Conservation (phyloP, 2,329 filamentous ascomycete species). For the Pseudocercospora eumusae region DNA sequence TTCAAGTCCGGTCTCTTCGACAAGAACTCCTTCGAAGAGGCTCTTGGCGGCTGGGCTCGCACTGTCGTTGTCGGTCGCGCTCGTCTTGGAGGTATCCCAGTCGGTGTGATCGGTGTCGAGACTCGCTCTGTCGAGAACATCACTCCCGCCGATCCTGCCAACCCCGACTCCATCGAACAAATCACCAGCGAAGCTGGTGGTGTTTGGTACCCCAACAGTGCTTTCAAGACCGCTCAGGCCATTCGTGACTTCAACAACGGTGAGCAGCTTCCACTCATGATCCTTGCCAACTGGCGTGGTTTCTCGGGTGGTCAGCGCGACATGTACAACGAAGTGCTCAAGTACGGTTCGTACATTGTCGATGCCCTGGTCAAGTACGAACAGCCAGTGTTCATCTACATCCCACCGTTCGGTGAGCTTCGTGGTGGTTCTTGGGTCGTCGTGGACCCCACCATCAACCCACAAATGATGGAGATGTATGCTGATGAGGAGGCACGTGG, state of each 20-base stretch:
- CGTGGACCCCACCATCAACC: slow-evolving; percentile 97
- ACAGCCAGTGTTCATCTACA: slow-evolving; percentile 98
- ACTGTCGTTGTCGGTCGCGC: slow-evolving; percentile 96
- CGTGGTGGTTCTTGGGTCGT: slow-evolving; percentile 99
- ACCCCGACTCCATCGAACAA: slow-evolving; percentile 97
- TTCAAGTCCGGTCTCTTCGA: slow-evolving; percentile 94
- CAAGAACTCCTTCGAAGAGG: slow-evolving; percentile 93
- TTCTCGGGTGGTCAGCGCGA: slow-evolving; percentile 99
- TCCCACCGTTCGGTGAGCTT: slow-evolving; percentile 92
- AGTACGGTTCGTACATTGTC: slow-evolving; percentile 99
- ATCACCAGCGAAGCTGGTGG: slow-evolving; percentile 92
- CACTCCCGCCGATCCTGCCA: slow-evolving; percentile 93
- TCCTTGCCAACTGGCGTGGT: slow-evolving; percentile 99
- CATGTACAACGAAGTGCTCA: slow-evolving; percentile 99
- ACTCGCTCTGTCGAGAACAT: slow-evolving; percentile 95
- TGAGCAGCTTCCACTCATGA: slow-evolving; percentile 97
- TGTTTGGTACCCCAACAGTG: slow-evolving; percentile 99
- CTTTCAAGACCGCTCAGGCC: slow-evolving; percentile 98
- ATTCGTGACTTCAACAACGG: slow-evolving; percentile 99
- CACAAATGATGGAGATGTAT: slow-evolving; percentile 98
- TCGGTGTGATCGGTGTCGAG: slow-evolving; percentile 98
- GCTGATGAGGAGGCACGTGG: slow-evolving; percentile 91
- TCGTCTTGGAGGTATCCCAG: slow-evolving; percentile 92
- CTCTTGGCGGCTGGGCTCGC: slow-evolving; percentile 93
- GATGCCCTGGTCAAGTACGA: slow-evolving; percentile 97